A percentile compares a stretch with the other conserved stretches of the same genome.
phyloP scores from a whole-genome alignment of 805 yeast genomes.

The Wickerhamiella parazyma region DNA sequence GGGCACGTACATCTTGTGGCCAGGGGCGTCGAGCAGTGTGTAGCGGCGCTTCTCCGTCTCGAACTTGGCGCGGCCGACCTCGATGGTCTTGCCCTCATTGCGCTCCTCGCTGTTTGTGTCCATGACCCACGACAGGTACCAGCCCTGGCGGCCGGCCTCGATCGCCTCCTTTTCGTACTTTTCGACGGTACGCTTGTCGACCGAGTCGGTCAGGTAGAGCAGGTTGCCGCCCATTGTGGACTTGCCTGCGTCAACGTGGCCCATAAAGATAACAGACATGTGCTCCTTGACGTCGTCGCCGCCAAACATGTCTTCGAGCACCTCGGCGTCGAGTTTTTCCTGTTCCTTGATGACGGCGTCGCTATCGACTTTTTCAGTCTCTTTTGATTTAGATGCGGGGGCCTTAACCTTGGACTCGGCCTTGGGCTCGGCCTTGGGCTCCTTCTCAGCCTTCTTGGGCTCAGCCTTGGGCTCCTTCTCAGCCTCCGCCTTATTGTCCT shows the following conservation, averaged over 20 bases:
- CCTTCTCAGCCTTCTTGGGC: neutral
- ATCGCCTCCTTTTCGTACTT: constrained; percentile 97
- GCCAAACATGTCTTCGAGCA: constrained; percentile 86
- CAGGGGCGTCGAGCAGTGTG: constrained; percentile 98
- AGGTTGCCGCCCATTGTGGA: constrained; percentile 99
- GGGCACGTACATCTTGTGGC: constrained; percentile 97
- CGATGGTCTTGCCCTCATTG: constrained; percentile 97
- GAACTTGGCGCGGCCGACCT: constrained; percentile 94
- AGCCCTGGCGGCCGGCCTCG: constrained; percentile 99
- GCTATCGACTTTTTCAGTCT: constrained; percentile 10
- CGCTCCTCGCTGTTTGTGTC: constrained; percentile 98
- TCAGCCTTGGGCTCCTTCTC: constrained; percentile 10
- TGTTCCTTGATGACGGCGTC: constrained; percentile 21
- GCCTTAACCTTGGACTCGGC: constrained; percentile 2
- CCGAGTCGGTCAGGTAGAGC: constrained; percentile 86
- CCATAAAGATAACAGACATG: constrained; percentile 94
- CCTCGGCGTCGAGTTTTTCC: constrained; percentile 43
- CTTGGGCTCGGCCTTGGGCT: constrained; percentile 7
- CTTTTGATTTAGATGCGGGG: neutral
- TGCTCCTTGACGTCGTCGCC: constrained; percentile 54
- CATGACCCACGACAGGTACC: constrained; percentile 99
- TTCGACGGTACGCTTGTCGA: constrained; percentile 96
- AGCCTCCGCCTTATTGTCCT: constrained; percentile 6
- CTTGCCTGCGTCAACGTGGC: constrained; percentile 99
- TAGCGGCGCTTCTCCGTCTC: constrained; percentile 97